Conservation (phyloP, 2,329 filamentous ascomycete genomes). For the Gremmenia infestans region DNA sequence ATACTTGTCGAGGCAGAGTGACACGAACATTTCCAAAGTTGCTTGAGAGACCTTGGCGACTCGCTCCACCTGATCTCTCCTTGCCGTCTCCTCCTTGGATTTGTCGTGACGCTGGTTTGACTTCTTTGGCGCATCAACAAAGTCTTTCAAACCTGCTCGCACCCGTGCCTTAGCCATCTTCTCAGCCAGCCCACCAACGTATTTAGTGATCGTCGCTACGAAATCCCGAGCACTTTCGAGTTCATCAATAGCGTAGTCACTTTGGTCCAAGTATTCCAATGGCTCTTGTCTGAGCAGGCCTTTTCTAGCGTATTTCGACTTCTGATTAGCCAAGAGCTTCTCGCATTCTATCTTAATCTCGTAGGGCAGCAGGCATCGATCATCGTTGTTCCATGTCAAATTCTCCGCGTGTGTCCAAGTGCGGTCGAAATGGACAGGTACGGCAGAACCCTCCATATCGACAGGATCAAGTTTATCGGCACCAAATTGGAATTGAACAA, state of each 20-base stretch:
- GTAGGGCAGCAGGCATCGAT: constrained; percentile 65
- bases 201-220: constrained; percentile 69
- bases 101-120: constrained; percentile 28
- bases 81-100: constrained; percentile 25
- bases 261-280: constrained; percentile 66
- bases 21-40: constrained; percentile 72
- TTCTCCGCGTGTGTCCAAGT: constrained; percentile 80
- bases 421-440: constrained; percentile 85
- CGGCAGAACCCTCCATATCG: constrained; percentile 93
- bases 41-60: constrained; percentile 77
- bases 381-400: constrained; percentile 73
- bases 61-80: constrained; percentile 47
- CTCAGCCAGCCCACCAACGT: constrained; percentile 59
- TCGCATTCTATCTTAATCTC: constrained; percentile 68
- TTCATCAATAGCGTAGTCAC: constrained; percentile 66
- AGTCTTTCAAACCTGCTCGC: constrained; percentile 45
- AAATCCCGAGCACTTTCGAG: constrained; percentile 81
- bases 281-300: constrained; percentile 56
- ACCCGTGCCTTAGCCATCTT: constrained; percentile 52
- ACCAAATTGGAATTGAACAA: constrained; percentile 97
- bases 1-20: constrained; percentile 82
- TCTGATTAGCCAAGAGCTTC: constrained; percentile 62
- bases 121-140: constrained; percentile 33
- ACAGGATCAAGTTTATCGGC: constrained; percentile 94
- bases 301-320: constrained; percentile 56